phyloP scores from a whole-genome alignment of 495 filamentous ascomycete species.

The Hypoxylon lienhwacheense region DNA sequence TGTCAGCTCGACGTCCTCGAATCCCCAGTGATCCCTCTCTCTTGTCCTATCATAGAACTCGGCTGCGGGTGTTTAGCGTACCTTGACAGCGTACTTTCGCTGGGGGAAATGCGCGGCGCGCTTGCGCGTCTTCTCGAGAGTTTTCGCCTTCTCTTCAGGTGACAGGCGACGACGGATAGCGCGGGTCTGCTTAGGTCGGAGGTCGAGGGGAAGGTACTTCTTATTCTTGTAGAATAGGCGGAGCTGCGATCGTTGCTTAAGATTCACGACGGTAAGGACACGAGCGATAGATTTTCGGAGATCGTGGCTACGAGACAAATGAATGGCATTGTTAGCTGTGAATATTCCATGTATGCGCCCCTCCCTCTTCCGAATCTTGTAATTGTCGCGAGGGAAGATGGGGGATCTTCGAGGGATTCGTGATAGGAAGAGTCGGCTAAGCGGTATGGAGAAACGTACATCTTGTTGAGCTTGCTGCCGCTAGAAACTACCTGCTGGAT shows the following conservation, averaged over 20 bases:
- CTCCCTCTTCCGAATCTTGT: slow-evolving; percentile 6
- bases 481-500: slow-evolving; percentile 97
- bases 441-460: slow-evolving; percentile 68
- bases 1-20: slow-evolving; percentile 8
- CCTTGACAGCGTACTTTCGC: slow-evolving; percentile 98
- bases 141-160: slow-evolving; percentile 77
- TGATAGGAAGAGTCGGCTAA: slow-evolving; percentile 6
- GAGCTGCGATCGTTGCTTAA: slow-evolving; percentile 95
- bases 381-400: neutral
- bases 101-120: slow-evolving; percentile 92
- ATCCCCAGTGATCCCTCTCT: neutral
- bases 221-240: slow-evolving; percentile 99
- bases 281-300: slow-evolving; percentile 99
- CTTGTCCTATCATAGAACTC: too few relatives aligned
- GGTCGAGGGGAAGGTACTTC: slow-evolving; percentile 97
- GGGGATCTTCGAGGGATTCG: slow-evolving; percentile 1
- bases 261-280: slow-evolving; percentile 98
- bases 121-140: slow-evolving; percentile 92
- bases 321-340: neutral
- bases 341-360: neutral
- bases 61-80: slow-evolving; percentile 47
- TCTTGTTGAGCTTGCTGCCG: slow-evolving; percentile 92
- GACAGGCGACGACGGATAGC: slow-evolving; percentile 91
- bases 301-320: slow-evolving; percentile 78
- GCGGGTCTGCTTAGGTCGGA: slow-evolving; percentile 95